Evolutionary conservation across 179 eudicot species (phyloP).

Genomic region (Corrigiola litoralis): DNA sequence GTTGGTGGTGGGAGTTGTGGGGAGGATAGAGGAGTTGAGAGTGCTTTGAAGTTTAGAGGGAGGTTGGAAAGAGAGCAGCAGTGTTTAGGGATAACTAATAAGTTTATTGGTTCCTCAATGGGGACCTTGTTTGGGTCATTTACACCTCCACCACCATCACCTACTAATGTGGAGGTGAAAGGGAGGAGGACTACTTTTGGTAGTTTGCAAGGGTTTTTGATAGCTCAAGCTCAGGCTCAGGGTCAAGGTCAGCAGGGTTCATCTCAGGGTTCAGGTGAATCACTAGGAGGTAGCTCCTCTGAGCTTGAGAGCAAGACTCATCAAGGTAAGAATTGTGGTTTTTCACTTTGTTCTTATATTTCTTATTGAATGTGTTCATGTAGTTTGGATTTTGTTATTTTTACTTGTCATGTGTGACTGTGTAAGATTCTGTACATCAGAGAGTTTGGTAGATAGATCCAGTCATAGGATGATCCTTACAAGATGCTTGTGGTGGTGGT

Average conservation of each 20-base stretch:
- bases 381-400: not conserved
- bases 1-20: conserved; percentile 25
- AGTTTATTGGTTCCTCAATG: conserved; percentile 33
- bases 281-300: conserved; percentile 71
- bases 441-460: no score
- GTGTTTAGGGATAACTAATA: conserved; percentile 31
- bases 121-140: conserved; percentile 29
- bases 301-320: conserved; percentile 54
- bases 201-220: conserved; percentile 45
- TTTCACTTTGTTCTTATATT: not conserved
- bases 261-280: conserved; percentile 62
- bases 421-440: no score
- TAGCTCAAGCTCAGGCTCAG: conserved; percentile 20
- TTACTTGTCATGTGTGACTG: not conserved
- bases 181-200: conserved; percentile 39
- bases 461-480: no score
- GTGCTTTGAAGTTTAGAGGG: conserved; percentile 33
- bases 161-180: conserved; percentile 21
- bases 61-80: conserved; percentile 37
- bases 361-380: not conserved
- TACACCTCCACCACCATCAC: conserved; percentile 12
- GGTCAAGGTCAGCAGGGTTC: conserved; percentile 27
- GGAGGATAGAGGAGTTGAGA: conserved; percentile 19
- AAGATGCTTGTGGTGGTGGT: no score
- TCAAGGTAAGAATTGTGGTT: conserved; percentile 48